phyloP scores from a whole-genome alignment of 169 alveolate species.

The Eimeria zaria region DNA sequence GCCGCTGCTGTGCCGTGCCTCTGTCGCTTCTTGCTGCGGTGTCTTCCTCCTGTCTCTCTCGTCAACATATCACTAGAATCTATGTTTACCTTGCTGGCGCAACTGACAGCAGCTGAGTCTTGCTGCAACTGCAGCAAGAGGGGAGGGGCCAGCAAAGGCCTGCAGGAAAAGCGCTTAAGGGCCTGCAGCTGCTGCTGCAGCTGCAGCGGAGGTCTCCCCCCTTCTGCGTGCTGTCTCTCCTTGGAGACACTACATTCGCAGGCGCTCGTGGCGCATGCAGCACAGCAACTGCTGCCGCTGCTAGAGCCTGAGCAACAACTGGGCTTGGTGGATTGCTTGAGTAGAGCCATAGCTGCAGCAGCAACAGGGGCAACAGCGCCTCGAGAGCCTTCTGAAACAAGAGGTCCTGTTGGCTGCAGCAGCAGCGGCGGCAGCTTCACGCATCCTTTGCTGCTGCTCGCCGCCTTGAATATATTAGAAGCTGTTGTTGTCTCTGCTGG shows the following conservation, averaged over 20 bases:
- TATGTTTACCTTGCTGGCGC: constrained; percentile 31
- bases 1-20: constrained; percentile 42
- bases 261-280: constrained; percentile 74
- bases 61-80: not conserved
- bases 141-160: constrained; percentile 22
- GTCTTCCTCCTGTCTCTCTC: constrained; percentile 34
- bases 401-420: constrained; percentile 14
- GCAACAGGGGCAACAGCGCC: constrained; percentile 33
- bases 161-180: constrained; percentile 12
- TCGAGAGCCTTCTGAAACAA: not conserved
- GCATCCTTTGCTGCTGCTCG: constrained; percentile 58
- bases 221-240: constrained; percentile 44
- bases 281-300: constrained; percentile 56
- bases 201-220: not conserved
- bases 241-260: constrained; percentile 62
- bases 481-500: constrained; percentile 5
- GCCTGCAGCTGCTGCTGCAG: constrained; percentile 55
- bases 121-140: constrained; percentile 35
- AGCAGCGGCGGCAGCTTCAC: constrained; percentile 30
- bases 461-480: constrained; percentile 43
- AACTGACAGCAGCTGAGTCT: constrained; percentile 36
- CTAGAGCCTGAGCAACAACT: constrained; percentile 67
- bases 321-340: constrained; percentile 29
- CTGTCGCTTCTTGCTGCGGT: constrained; percentile 54
- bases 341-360: constrained; percentile 73